Base-by-base conservation (phyloP, 768 basidiomycete species). In the Amanita subjunquillea region DNA sequence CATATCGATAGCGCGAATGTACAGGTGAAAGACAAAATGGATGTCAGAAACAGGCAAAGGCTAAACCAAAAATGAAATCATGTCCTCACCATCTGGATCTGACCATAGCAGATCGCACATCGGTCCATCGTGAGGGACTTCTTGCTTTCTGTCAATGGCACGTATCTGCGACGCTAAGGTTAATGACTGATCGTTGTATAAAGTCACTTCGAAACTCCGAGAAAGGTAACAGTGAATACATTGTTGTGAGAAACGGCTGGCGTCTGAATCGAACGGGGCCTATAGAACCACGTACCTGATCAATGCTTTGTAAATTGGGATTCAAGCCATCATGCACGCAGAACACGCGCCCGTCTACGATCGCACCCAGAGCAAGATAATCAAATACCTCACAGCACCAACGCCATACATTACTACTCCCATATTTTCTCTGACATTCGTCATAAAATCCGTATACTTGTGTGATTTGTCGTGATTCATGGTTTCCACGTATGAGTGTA, bases 31-130 rank as follows among this genome's bases (percentile, higher is more conserved):
- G 43, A 32, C 17, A 48, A 32, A 42, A 56, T 38, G 36, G 34
- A 47, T 6, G 32, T 50, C 44, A 36, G 40, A 39, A 45, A 27
- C 46, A 53, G 36, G 43, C 6, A 44, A 15, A 29, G 15, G 17
- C 44, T 46, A 46, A 6, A 29, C 9, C n/a, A n/a, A 32, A 30
- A 17, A 46, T 41, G 52, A 45, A 41, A 38, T 54, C 22, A 39
- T 15, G 34, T n/a, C 63, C 77, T 58, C 52, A 93, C 93, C 94
- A 66, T 98, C 95, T 42, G 95, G 95, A 73, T 98, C 95, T 54
- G 94, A 96, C 95, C 95, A 98, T n/a, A 98, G 74, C 2, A 98
- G 73, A 69, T 98, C 95, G 63, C 95, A 98, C 95, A 98, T 97
- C 6, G 93, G 85, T 10, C 95, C 95, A 63, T 98, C 95, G 66